Conservation (phyloP, 129 eudicot species). For the Helichrysum umbraculigerum region DNA sequence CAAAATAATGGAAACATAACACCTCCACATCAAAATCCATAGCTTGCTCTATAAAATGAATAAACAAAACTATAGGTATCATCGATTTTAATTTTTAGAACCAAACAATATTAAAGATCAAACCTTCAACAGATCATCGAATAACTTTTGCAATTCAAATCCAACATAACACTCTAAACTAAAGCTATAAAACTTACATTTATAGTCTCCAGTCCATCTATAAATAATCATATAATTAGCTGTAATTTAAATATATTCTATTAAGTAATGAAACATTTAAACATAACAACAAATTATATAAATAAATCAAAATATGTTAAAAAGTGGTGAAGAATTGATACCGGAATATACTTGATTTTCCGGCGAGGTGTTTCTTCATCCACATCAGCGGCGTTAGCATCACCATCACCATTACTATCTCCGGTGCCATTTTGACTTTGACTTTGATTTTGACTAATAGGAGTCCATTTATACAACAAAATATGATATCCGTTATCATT, state of each 20-base stretch:
- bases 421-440: slow-evolving; percentile 35
- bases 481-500: slow-evolving; percentile 58
- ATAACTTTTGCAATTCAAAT: neutral
- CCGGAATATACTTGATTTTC: slow-evolving; percentile 92
- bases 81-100: too few relatives aligned
- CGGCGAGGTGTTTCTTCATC: slow-evolving; percentile 63
- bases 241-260: too few relatives aligned
- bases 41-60: too few relatives aligned
- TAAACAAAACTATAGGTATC: too few relatives aligned
- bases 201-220: neutral
- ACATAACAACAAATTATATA: neutral
- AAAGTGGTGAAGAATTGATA: slow-evolving; percentile 29
- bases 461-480: slow-evolving; percentile 83
- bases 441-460: slow-evolving; percentile 45
- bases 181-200: neutral
- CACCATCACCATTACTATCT: slow-evolving; percentile 27
- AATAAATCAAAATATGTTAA: too few relatives aligned
- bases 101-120: too few relatives aligned
- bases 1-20: too few relatives aligned
- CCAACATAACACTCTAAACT: slow-evolving; percentile 18
- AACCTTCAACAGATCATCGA: neutral
- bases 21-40: too few relatives aligned
- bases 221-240: neutral
- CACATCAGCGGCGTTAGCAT: slow-evolving; percentile 31
- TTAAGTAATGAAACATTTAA: too few relatives aligned